Base-by-base conservation (phyloP, 2,329 filamentous ascomycete genomes). In the Didymella glomerata region DNA sequence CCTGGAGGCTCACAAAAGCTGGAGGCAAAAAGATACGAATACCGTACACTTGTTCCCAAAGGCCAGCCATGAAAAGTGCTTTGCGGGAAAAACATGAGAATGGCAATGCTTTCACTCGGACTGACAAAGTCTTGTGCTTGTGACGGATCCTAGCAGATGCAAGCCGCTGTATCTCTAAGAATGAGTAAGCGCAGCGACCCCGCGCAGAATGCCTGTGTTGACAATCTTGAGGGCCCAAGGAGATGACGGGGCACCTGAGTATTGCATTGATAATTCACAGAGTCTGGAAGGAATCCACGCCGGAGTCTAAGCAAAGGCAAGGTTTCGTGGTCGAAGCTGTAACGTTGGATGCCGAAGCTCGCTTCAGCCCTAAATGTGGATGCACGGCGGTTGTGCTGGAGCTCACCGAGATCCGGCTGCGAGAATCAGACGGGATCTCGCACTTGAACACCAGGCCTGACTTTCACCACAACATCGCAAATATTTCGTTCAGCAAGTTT, bases 401-500 rank as follows among this genome's bases (percentile, higher is more conserved):
- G 54, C 51, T 60, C 41, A 54, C 61, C 67, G 62, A 66, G 36
- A 47, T 42, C 40, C 65, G 63, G 67, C 24, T 27, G 60, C 66
- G 63, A 65, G 34, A 53, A 66, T 63, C 28, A 60, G 46, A 45
- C 66, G 66, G 66, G 66, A 64, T 14, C 22, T 25, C 7, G 25
- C 24, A 2, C 7, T 47, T 44, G n/a, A 16, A 44, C 32, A 47
- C 16, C 16, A 28, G 18, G 22, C 52, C 25, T 10, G 18, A 6
- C 13, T 11, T 36, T 40, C 18, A 16, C 6, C 30, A 11, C 28
- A 40, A 32, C n/a, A 18, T 30, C 13, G 18, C 34, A 30, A 24
- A 14, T 25, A 8, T 18, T 27, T n/a, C 32, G 22, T 24, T 2
- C 16, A 20, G 22, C 14, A 24, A 22, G 13, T 20, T 8, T 3